Evolutionary conservation across 192 early-diverging fungal genomes (phyloP), one percentile per base, ranked within the genome.

Genomic region (Diversispora epigaea): DNA sequence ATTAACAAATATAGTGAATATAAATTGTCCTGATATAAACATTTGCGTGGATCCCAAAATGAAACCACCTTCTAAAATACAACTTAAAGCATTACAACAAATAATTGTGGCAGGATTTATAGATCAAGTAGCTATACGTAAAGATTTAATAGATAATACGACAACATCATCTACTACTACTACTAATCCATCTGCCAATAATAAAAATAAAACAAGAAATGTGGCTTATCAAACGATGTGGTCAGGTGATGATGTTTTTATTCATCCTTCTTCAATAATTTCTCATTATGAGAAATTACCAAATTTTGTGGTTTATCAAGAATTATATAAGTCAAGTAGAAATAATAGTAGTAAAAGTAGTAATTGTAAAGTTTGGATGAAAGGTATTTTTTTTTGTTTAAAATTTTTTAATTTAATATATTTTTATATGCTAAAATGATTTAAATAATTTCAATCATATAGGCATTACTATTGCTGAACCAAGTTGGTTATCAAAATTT

Each of bases 81-180:
- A 73, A 76, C 83, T 88, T 71, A 88, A 86, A 9, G 85, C 91
- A 6, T 82, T 99, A 15, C 90, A 92, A 12, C 96, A 99, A 80
- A 87, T 98, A 56, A 77, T 98, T 4, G 84, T 96, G 3, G 88
- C 94, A 3, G 94, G 95, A 1, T 98, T 94, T 64, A 87, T 94
- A 63, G 98, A 99, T 76, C 92, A 92, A 8, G 87, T 99, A n/a
- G 98, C 98, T 1, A 81, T 91, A 60, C 89, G 94, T 3, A 87
- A 85, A 73, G 95, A 96, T 60, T 80, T 93, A n/a, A 87, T 93
- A 32, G 89, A 84, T 9, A 79, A 80, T 74, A 76, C 77, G 60
- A 76, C 79, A 39, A 82, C 79, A 71, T 79, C 83, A 14, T 82
- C 80, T 71, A 83, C 80, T n/a, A 81, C 79, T 22, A 73, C 80